Base-by-base conservation (phyloP, 306 rosid species). In the Fragaria vesca region DNA sequence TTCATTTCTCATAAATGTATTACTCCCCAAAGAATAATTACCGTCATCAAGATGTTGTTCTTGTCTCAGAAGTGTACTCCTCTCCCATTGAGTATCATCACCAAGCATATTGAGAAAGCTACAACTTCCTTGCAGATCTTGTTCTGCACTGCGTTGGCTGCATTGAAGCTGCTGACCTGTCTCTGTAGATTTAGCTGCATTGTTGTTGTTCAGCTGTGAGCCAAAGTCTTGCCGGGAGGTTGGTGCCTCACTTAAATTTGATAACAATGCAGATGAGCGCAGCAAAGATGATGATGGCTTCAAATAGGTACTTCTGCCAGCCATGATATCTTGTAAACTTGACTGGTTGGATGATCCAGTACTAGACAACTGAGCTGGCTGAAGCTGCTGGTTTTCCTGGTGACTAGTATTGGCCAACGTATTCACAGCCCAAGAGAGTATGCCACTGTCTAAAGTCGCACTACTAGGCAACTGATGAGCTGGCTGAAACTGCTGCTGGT, bases 401-500 rank as follows among this genome's bases (percentile, higher is more conserved):
- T 0, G 12, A 34, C 69, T 65, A 65, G 69, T 65, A 65, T 38
- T 66, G 3, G 71, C 48, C 47, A 66, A 66, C 30, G 12, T 38
- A 38, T 66, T 38, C 15, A 38, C 71, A 20, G 47, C 48, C 71
- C 71, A 36, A 34, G 69, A 34, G 16, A 66, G 28, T 66, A 36
- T 66, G 28, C 47, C 48, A 38, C 15, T 40, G 48, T 66, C 40
- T 9, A 8, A 66, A 66, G 47, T 66, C 4, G 8, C 71, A 66
- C 17, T 66, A 66, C 69, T 65, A 65, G 69, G 21, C 52, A 66
- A 28, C 43, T 42, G 80, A 68, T 42, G 76, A 46, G 62, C 57
- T 21, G 38, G 77, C 43, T 62, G 80, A 54, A 50, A 68, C 58
- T 8, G 70, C 62, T 48, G 78, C 45, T 38, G 77, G 76, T 38